phyloP scores from a whole-genome alignment of 1,284 basidiomycete genomes.

The Blastosporella zonata region DNA sequence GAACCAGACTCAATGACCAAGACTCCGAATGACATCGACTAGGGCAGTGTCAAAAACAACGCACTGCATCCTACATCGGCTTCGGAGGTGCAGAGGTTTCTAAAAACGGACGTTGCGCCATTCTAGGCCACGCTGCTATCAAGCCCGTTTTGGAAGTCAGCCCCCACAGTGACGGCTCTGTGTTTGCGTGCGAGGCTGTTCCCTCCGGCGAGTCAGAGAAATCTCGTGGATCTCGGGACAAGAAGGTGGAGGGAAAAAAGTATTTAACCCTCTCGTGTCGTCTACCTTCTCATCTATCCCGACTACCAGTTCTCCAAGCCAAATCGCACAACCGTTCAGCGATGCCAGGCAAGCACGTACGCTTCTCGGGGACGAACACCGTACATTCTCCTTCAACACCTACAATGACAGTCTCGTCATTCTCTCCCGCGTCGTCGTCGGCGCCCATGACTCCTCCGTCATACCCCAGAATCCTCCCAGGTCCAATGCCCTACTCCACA shows the following conservation, averaged over 20 bases:
- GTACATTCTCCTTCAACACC: constrained; percentile 26
- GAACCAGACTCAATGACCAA: too few species aligned
- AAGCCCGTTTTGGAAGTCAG: constrained; percentile 1
- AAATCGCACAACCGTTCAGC: neutral
- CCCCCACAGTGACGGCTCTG: neutral
- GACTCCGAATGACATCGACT: neutral
- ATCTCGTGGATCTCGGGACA: neutral
- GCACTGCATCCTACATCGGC: neutral
- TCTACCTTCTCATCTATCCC: neutral
- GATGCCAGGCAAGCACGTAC: constrained; percentile 32
- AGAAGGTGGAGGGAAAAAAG: neutral
- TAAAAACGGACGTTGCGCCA: neutral
- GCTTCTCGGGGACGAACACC: constrained; percentile 27
- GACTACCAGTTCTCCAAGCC: neutral
- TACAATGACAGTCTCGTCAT: constrained; percentile 21
- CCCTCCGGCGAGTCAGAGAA: constrained; percentile 9
- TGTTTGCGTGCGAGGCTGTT: too few species aligned
- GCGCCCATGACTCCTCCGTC: constrained; percentile 28
- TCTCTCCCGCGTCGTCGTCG: constrained; percentile 25
- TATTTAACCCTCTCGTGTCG: constrained; percentile 7
- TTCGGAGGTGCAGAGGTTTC: neutral
- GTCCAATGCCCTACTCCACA: constrained; percentile 17
- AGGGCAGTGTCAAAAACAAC: neutral
- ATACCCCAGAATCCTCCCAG: constrained; percentile 16
- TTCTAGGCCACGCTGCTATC: neutral